Percentiles rank a stretch among this genome's conserved stretches.
Evolutionary conservation across 108 stramenopile genomes (phyloP).

Genomic region (Stephanodiscus minutulus): DNA sequence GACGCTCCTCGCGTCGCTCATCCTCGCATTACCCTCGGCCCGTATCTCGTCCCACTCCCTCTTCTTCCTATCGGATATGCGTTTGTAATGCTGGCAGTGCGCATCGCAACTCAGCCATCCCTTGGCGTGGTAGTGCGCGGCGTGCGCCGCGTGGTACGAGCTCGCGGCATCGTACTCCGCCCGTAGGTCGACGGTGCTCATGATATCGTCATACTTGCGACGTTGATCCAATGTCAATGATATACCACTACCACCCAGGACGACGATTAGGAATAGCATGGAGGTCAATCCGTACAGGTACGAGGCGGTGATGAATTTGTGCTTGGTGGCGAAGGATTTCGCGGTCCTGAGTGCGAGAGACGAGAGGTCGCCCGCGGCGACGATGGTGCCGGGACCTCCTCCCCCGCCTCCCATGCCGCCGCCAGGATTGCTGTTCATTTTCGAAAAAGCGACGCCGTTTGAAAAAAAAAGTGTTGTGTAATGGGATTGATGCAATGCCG

Average conservation of each 20-base stretch:
- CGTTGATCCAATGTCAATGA: constrained; percentile 66
- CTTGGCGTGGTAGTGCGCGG: constrained; percentile 71
- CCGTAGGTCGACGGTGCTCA: constrained; percentile 79
- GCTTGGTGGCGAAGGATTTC: constrained; percentile 55
- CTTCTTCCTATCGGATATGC: constrained; percentile 63
- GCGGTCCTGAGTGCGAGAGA: constrained; percentile 23
- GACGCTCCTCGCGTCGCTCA: constrained; percentile 82
- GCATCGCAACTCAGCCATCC: constrained; percentile 89
- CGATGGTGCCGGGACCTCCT: constrained; percentile 36
- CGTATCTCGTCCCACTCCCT: constrained; percentile 63
- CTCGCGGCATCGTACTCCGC: constrained; percentile 77
- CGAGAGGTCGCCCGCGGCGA: constrained; percentile 18
- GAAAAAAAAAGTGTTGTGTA: too few species aligned
- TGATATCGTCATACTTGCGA: constrained; percentile 71
- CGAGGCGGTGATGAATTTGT: constrained; percentile 68
- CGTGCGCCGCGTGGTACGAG: constrained; percentile 58
- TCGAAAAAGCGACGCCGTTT: too few species aligned
- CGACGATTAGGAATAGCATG: constrained; percentile 46
- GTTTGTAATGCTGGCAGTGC: constrained; percentile 81
- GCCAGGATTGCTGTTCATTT: too few species aligned
- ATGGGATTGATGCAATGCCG: too few species aligned
- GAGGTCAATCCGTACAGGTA: constrained; percentile 72
- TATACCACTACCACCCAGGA: constrained; percentile 72
- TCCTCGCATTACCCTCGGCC: constrained; percentile 78
- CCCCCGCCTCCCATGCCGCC: too few species aligned